Evolutionary conservation across 805 yeast genomes (phyloP), one percentile per base, ranked within the genome.

Genomic region (Wickerhamiella sorbophila): DNA sequence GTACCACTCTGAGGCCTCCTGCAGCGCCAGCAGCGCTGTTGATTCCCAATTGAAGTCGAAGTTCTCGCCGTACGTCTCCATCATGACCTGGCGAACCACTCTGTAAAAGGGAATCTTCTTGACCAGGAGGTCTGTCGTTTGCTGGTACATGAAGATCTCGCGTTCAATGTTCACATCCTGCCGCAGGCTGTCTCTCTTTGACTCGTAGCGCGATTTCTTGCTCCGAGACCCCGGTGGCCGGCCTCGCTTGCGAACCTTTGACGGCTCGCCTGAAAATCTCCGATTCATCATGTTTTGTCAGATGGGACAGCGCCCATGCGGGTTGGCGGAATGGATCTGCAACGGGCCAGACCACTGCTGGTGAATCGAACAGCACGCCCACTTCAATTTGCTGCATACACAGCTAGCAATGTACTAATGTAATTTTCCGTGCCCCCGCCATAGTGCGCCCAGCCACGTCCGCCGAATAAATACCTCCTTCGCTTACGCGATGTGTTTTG

Each of bases 1-100:
- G 75, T 86, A 91, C 60, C 96, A 96, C 74, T 88, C 98, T 49
- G 88, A 95, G 50, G 97, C 87, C 71, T 91, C 98, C 68, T 88
- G 98, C 58, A 88, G 72, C 54, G 98, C 98, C 69, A 94, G 87
- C 53, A 88, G 81, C 52, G 98, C 98, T 52, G 94, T 82, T 44
- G 95, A 82, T 67, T 88, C 96, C 79, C 91, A 88, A 74, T 95
- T 79, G 66, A 86, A 75, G 21, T 46, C 46, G 62, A 82, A 93
- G 56, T 88, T 77, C 62, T 49, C 53, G 10, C 40, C 48, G 27
- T 46, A 46, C 76, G 82, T 81, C 64, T 86, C 95, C 66, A 81
- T 88, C 50, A 95, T 94, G 50, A 88, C 84, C 69, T 87, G 95
- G 66, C 95, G 75, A 44, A 87, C 95, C 62, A 87, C 75, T 74